phyloP scores from a whole-genome alignment of 2,329 filamentous ascomycete species.

The Cordyceps farinosa region DNA sequence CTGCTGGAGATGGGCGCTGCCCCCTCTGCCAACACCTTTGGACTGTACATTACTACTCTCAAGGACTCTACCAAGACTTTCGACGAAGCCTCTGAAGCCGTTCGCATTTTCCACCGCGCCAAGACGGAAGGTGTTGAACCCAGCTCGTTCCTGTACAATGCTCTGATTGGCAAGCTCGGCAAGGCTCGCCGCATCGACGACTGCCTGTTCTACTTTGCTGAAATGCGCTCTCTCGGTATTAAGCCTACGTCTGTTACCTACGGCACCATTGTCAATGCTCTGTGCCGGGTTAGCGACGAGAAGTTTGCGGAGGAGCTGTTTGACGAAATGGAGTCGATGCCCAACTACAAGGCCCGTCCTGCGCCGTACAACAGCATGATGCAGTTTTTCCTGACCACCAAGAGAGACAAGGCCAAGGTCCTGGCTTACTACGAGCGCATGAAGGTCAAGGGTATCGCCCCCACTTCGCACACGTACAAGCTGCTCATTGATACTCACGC shows the following conservation, averaged over 20 bases:
- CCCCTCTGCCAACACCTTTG: conserved; percentile 95
- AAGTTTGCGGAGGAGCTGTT: conserved; percentile 97
- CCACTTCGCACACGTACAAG: conserved; percentile 96
- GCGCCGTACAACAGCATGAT: conserved; percentile 99
- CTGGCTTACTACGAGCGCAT: conserved; percentile 94
- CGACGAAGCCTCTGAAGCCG: conserved; percentile 92
- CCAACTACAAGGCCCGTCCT: conserved; percentile 96
- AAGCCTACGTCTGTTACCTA: conserved; percentile 97
- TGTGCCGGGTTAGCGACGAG: conserved; percentile 95
- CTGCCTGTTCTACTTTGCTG: conserved; percentile 95
- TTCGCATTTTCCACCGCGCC: conserved; percentile 95
- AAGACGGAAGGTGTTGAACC: conserved; percentile 93
- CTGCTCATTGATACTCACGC: conserved; percentile 93
- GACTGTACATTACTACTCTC: conserved; percentile 97
- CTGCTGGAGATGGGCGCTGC: conserved; percentile 85
- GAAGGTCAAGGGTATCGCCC: conserved; percentile 79
- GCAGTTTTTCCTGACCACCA: conserved; percentile 97
- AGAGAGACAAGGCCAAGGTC: conserved; percentile 92
- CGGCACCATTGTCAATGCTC: conserved; percentile 94
- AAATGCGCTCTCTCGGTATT: conserved; percentile 91
- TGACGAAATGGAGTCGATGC: conserved; percentile 98
- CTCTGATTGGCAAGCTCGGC: conserved; percentile 94
- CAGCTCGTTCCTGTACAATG: conserved; percentile 96
- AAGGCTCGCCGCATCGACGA: conserved; percentile 98
- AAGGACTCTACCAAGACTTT: conserved; percentile 98